A percentile compares a stretch with the other conserved stretches of the same genome.
phyloP scores from a whole-genome alignment of 352 stramenopile species.

The Thalassiosira livingstoniorum region DNA sequence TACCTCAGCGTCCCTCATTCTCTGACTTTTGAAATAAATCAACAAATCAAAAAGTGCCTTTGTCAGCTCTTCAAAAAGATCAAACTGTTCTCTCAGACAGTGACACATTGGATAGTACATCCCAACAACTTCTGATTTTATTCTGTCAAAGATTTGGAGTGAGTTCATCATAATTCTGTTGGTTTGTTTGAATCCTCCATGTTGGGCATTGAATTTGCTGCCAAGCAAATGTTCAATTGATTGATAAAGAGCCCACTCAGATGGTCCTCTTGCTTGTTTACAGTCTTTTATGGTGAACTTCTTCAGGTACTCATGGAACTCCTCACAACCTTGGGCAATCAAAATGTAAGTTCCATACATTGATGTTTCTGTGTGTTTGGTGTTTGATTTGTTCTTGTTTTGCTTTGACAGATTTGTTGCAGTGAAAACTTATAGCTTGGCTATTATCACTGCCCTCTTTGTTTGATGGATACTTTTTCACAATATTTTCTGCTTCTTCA shows the following conservation, averaged over 20 bases:
- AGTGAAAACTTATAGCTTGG: too few relatives aligned
- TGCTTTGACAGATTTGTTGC: too few relatives aligned
- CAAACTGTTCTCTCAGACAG: background rate
- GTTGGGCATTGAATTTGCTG: background rate
- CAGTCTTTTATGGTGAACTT: background rate
- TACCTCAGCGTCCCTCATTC: background rate
- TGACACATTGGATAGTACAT: background rate
- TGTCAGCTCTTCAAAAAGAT: background rate
- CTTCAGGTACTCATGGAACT: background rate
- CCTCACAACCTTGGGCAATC: background rate
- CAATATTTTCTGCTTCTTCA: too few relatives aligned
- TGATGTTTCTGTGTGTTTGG: too few relatives aligned
- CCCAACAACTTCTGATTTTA: background rate
- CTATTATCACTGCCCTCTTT: too few relatives aligned
- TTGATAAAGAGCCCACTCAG: background rate
- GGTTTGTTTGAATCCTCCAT: conserved; percentile 9
- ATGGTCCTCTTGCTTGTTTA: background rate
- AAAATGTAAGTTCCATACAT: too few relatives aligned
- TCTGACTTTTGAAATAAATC: conserved; percentile 4
- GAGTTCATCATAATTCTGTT: background rate
- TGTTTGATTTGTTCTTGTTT: too few relatives aligned
- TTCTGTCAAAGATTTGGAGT: background rate
- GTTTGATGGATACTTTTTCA: too few relatives aligned
- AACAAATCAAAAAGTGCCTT: background rate
- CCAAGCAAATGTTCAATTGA: background rate